These are phyloP conservation scores for Arachnomyces sp. DNA, from an alignment of 2,329 filamentous ascomycete species.

Conservation along the genomic window DNA sequence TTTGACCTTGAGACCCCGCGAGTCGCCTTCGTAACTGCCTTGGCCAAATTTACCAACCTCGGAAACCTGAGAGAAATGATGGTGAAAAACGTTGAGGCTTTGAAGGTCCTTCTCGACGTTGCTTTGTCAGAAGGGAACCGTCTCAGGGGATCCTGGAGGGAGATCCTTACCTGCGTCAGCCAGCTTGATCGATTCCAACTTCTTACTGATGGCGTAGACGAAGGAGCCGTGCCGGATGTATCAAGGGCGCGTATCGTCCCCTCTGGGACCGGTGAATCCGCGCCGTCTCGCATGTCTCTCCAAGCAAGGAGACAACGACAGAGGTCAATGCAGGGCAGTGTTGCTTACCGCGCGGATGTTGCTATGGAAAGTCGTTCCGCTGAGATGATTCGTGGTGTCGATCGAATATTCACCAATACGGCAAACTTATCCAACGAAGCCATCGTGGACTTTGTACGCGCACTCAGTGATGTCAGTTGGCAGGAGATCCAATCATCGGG, in stretches of 20 bases:
- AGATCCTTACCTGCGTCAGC: conserved; percentile 89
- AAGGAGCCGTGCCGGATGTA: conserved; percentile 85
- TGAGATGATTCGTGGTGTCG: conserved; percentile 85
- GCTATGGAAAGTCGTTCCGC: conserved; percentile 88
- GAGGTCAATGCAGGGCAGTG: conserved; percentile 41
- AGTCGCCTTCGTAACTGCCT: conserved; percentile 86
- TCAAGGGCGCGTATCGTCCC: conserved; percentile 70
- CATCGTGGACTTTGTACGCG: conserved; percentile 89
- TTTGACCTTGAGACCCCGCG: conserved; percentile 91
- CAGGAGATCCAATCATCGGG: conserved; percentile 97
- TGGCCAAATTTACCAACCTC: conserved; percentile 90
- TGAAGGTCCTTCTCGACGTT: conserved; percentile 85
- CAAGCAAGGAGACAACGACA: conserved; percentile 48
- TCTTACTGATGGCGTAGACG: conserved; percentile 89
- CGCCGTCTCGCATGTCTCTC: conserved; percentile 59
- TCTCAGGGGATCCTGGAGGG: conserved; percentile 85
- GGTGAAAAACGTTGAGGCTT: conserved; percentile 89
- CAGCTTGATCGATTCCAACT: conserved; percentile 93
- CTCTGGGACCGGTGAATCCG: conserved; percentile 45
- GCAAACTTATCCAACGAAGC: conserved; percentile 87
- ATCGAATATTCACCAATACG: conserved; percentile 94
- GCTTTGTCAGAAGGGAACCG: conserved; percentile 89
- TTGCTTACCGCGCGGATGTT: conserved; percentile 66
- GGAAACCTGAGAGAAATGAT: conserved; percentile 94
- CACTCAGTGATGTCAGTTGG: conserved; percentile 94